Evolutionary conservation across 2,329 filamentous ascomycete genomes (phyloP).

Genomic region (Ustulina deusta): DNA sequence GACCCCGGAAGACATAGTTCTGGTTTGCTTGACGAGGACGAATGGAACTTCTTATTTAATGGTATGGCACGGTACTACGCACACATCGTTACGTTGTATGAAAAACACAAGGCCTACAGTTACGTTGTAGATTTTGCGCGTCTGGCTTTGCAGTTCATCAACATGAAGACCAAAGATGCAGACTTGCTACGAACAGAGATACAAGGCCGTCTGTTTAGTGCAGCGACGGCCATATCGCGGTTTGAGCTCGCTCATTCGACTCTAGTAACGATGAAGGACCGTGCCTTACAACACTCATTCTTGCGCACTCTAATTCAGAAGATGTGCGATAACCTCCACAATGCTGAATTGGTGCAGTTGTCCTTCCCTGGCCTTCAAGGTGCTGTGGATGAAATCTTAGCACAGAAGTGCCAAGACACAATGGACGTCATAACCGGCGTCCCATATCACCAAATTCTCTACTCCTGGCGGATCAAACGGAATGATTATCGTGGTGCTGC

Average conservation of each 20-base stretch:
- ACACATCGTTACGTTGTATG: constrained; percentile 86
- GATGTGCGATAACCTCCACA: constrained; percentile 76
- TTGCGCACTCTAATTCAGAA: constrained; percentile 76
- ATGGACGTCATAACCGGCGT: constrained; percentile 72
- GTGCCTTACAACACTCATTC: constrained; percentile 76
- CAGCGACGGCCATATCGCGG: constrained; percentile 80
- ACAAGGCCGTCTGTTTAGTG: constrained; percentile 85
- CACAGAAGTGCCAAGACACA: constrained; percentile 76
- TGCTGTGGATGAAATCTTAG: constrained; percentile 82
- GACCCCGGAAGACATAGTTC: constrained; percentile 66
- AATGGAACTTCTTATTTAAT: constrained; percentile 75
- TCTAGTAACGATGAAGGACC: constrained; percentile 77
- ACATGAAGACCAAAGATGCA: constrained; percentile 50
- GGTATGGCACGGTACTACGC: constrained; percentile 87
- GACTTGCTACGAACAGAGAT: constrained; percentile 73
- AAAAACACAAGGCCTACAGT: constrained; percentile 79
- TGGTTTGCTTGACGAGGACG: constrained; percentile 79
- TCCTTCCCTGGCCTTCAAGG: constrained; percentile 83
- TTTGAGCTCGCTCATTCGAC: constrained; percentile 87
- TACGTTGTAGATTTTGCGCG: constrained; percentile 87
- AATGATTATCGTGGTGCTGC: constrained; percentile 87
- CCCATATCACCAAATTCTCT: constrained; percentile 89
- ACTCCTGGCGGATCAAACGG: constrained; percentile 87
- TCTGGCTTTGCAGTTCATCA: constrained; percentile 75
- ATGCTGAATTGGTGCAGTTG: constrained; percentile 76